These are phyloP conservation scores for Misopates orontium DNA, from an alignment of 257 asterid genomes.

Conservation along the genomic window DNA sequence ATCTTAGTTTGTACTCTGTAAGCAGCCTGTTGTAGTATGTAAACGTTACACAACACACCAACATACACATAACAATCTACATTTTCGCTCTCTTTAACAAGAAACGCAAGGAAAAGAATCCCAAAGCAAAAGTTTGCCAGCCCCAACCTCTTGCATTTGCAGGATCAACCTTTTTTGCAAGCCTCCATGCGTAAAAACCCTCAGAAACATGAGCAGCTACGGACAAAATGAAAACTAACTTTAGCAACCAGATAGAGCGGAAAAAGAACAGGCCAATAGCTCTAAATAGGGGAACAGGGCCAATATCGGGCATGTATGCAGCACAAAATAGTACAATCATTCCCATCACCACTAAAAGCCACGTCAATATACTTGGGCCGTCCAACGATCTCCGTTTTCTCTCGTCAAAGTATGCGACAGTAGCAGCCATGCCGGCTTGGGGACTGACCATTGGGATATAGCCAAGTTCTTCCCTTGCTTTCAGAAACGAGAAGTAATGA, in stretches of 20 bases:
- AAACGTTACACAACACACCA: neutral
- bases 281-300: slow-evolving; percentile 56
- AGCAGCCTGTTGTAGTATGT: neutral
- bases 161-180: slow-evolving; percentile 81
- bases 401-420: slow-evolving; percentile 79
- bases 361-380: slow-evolving; percentile 67
- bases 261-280: slow-evolving; percentile 55
- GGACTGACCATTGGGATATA: slow-evolving; percentile 75
- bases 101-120: slow-evolving; percentile 68
- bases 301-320: slow-evolving; percentile 72
- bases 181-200: slow-evolving; percentile 82
- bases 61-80: slow-evolving; percentile 6
- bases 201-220: slow-evolving; percentile 63
- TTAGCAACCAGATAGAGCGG: slow-evolving; percentile 47
- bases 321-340: slow-evolving; percentile 65
- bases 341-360: slow-evolving; percentile 59
- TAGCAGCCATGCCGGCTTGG: slow-evolving; percentile 75
- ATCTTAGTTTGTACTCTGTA: no score
- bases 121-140: slow-evolving; percentile 85
- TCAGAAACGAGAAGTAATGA: slow-evolving; percentile 81
- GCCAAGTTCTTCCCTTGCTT: slow-evolving; percentile 90
- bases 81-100: slow-evolving; percentile 59
- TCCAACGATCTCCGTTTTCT: slow-evolving; percentile 63
- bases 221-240: slow-evolving; percentile 40
- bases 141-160: slow-evolving; percentile 84